Base-by-base conservation (phyloP, 1,139 yeast species). In the Yamadazyma diospyri region DNA sequence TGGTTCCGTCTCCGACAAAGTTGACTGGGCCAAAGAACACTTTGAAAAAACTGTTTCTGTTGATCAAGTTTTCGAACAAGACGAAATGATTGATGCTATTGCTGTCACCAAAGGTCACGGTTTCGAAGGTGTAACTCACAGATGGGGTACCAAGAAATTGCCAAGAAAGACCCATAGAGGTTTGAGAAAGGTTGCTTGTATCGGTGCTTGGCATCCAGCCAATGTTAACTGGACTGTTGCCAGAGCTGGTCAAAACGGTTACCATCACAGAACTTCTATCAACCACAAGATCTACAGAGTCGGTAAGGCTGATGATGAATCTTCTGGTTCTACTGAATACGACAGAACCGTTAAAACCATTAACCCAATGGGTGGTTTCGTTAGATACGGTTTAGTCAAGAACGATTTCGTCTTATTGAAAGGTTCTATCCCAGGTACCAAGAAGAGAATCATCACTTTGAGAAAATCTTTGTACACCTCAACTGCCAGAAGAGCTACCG, bases 131-230 rank as follows among this genome's bases (percentile, higher is more conserved):
- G 97, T 89, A 61, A 94, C 98, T 78, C 95, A 88, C 88, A 88
- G 99, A 86, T 92, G 97, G 97, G 98, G 98, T 71, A 92, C 98
- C 83, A 94, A 89, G 92, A 88, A 85, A 81, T 80, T 92, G 61
- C 98, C 99, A 76, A 88, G 99, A 81, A 92, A 92, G 95, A 92
- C 99, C 70, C 99, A 92, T 77, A 88, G 97, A 84, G 99, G 99
- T 92, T 81, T 89, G 70, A 88, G 99, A 83, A 94, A 94, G 88
- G 98, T 92, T 75, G 99, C 98, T 68, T 92, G 99, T 88, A 94
- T 92, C 66, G 99, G 99, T 83, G 97, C 99, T 68, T 92, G 99
- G 99, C 98, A 92, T 80, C 98, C 98, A 74, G 84, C 96, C 76
- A 95, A 92, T 79, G 99, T 92, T 67, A 78, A 81, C 76, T 92